Evolutionary conservation across 768 basidiomycete species (phyloP).

Genomic region (Trametes cinnabarina): DNA sequence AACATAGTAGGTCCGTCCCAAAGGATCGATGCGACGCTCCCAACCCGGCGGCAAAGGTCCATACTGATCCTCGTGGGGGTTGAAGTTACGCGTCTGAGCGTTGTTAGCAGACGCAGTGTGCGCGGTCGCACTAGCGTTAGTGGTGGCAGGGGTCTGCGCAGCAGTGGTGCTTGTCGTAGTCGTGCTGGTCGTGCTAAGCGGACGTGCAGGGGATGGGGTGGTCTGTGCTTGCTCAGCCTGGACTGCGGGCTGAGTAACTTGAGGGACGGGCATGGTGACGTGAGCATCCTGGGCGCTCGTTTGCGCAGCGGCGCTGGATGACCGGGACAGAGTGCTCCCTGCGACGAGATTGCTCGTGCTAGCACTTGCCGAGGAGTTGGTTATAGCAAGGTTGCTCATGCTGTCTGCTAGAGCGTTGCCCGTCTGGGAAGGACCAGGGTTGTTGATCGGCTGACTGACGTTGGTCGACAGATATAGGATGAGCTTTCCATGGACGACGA

Average conservation of each 20-base stretch:
- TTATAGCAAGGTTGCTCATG: conserved; percentile 59
- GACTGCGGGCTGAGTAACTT: conserved; percentile 20
- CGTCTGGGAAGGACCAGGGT: conserved; percentile 76
- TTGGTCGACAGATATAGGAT: conserved; percentile 97
- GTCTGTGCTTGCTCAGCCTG: conserved; percentile 19
- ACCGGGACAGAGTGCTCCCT: conserved; percentile 53
- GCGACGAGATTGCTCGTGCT: conserved; percentile 30
- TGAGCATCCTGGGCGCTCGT: conserved; percentile 34
- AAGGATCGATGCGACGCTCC: conserved; percentile 96
- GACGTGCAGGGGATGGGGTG: conserved; percentile 32
- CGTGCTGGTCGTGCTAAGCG: conserved; percentile 35
- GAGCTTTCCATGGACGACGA: conserved; percentile 96
- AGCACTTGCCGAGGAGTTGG: conserved; percentile 53
- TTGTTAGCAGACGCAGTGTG: conserved; percentile 42
- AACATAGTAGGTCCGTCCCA: conserved; percentile 96
- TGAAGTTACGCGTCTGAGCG: conserved; percentile 72
- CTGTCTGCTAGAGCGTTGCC: conserved; percentile 54
- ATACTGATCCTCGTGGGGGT: conserved; percentile 91
- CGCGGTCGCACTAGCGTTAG: conserved; percentile 29
- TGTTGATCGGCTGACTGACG: conserved; percentile 76
- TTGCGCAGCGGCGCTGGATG: conserved; percentile 68
- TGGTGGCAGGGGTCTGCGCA: conserved; percentile 35
- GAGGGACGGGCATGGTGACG: conserved; percentile 41
- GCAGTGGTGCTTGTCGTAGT: conserved; percentile 22
- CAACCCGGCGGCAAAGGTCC: conserved; percentile 89